Base-by-base conservation (phyloP, 768 basidiomycete genomes). In the Lactarius sp. region DNA sequence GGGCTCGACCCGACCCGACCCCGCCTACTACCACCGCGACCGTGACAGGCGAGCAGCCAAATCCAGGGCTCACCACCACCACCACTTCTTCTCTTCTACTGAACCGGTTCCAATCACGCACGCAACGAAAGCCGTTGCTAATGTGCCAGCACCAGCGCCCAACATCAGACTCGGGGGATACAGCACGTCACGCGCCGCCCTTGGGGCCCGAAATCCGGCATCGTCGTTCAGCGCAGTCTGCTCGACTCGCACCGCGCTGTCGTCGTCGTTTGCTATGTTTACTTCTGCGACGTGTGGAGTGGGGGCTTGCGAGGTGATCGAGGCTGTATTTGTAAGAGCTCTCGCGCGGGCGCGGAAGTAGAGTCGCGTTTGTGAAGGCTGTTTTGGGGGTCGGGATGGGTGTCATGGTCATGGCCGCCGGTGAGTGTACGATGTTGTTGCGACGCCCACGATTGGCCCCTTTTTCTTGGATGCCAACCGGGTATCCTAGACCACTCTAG, bases 381-480 rank as follows among this genome's bases (percentile, higher is more conserved):
- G 95, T 98, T 75, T 77, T 92, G 66, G 83, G 80, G 5, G 81
- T 88, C 13, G 90, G 88, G 0, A 73, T 83, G 73, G 88, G 88
- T 0, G 70, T 74, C 3, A 76, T 77, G 58, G 75, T 96, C 2
- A 22, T 22, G 22, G 1, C 2, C 16, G 90, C 87, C 0, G 64
- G 73, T 1, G 78, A 85, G 72, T 89, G 22, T 22, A 82, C 77
- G 78, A 81, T 16, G 83, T 97, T 1, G 74, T 80, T 18, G 93
- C 81, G 18, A 96, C 92, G 2, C 95, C 94, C 6, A 94, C 92
- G 0, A 96, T 98, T 70, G 76, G 90, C 47, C 22, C 22, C 22
- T 94, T 97, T 76, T 98, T 93, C 77, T 73, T 86, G 64, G 80
- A 90, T 63, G 91, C 86, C 1, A 78, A 81, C 55, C 85, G 89